Conservation (phyloP, 225 moss, liverwort and hornwort genomes). For the Rhytidiadelphus loreus region DNA sequence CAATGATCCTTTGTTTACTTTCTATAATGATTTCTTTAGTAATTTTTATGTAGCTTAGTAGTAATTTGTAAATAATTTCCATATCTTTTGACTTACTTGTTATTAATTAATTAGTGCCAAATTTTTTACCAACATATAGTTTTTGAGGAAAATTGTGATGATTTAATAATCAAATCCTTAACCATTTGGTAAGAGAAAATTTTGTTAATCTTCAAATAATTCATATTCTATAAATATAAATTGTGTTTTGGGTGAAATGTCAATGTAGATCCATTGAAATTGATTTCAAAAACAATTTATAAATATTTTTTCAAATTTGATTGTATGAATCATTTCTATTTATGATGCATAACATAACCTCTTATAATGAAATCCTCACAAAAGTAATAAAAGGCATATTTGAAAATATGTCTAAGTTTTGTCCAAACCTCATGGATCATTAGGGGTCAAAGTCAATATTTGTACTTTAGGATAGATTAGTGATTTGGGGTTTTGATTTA, state of each 20-base stretch:
- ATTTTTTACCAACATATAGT: not conserved
- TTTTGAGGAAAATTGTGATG: not conserved
- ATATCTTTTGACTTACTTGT: not conserved
- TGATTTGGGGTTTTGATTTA: not conserved
- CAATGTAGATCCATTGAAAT: not conserved
- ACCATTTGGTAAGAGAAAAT: not conserved
- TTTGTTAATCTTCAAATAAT: not conserved
- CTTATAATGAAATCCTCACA: not conserved
- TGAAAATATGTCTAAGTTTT: not conserved
- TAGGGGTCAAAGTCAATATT: too few species aligned
- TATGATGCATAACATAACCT: not conserved
- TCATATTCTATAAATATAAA: not conserved
- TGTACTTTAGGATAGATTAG: accelerated
- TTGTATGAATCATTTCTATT: not conserved
- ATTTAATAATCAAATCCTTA: too few species aligned
- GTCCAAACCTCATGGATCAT: not conserved
- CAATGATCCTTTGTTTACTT: accelerated
- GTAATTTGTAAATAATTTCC: not conserved
- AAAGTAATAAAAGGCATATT: not conserved
- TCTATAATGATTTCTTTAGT: not conserved
- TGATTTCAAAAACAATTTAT: not conserved
- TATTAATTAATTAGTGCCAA: not conserved
- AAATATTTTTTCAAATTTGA: not conserved
- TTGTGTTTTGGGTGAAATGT: not conserved
- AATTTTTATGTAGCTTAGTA: not conserved